Evolutionary conservation across 2,329 filamentous ascomycete species (phyloP).

Genomic region (Exophiala lecanii-corni): DNA sequence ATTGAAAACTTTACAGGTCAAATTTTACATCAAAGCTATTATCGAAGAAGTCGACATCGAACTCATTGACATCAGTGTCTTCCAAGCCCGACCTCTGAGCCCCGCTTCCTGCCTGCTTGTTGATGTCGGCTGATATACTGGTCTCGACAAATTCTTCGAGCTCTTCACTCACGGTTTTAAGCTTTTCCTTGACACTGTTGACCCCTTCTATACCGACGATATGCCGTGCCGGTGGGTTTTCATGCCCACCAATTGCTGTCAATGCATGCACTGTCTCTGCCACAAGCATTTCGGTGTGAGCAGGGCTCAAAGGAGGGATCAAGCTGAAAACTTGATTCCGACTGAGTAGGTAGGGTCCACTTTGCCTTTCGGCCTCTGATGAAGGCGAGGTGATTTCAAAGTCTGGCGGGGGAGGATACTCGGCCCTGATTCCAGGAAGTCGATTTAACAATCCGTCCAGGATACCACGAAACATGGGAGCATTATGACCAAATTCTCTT

Average conservation of each 20-base stretch:
- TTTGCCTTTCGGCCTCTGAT: conserved; percentile 24
- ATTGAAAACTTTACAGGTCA: neutral
- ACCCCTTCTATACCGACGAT: conserved; percentile 91
- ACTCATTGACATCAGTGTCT: conserved; percentile 17
- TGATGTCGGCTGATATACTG: conserved; percentile 71
- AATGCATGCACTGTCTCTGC: conserved; percentile 88
- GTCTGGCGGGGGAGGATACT: conserved; percentile 29
- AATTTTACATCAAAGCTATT: neutral
- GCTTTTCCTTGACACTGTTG: conserved; percentile 84
- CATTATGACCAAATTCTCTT: conserved; percentile 61
- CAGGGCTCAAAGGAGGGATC: conserved; percentile 67
- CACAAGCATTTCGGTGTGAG: conserved; percentile 68
- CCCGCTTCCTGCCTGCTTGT: conserved; percentile 7
- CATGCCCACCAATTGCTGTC: conserved; percentile 86
- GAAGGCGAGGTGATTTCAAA: conserved; percentile 22
- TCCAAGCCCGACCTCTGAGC: conserved; percentile 11
- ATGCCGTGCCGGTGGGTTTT: conserved; percentile 89
- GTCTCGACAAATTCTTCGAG: conserved; percentile 93
- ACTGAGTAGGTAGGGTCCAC: conserved; percentile 24
- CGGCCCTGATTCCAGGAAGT: conserved; percentile 59
- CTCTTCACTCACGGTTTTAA: conserved; percentile 94
- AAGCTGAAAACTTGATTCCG: conserved; percentile 54
- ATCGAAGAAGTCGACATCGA: conserved; percentile 18
- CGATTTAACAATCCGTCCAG: conserved; percentile 73
- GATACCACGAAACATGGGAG: conserved; percentile 78